A percentile compares a stretch with the other conserved stretches of the same genome.
Evolutionary conservation across 371 early-diverging fungal species (phyloP).

Genomic region (Batkoa obscura): DNA sequence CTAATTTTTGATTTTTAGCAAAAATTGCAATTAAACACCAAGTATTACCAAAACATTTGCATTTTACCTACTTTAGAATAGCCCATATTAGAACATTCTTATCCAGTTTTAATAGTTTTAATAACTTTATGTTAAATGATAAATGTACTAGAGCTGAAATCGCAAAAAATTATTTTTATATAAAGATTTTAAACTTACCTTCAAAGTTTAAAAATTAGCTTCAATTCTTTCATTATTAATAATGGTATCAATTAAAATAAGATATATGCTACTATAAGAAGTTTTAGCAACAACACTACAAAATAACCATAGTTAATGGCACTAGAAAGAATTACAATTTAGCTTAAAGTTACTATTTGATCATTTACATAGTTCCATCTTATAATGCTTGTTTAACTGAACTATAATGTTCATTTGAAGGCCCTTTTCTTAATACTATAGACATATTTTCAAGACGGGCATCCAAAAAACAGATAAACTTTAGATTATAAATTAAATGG

Average conservation of each 20-base stretch:
- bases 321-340: not conserved
- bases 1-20: too few species aligned
- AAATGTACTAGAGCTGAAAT: too few species aligned
- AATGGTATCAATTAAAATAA: not conserved
- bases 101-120: too few species aligned
- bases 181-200: too few species aligned
- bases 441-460: slow-evolving; percentile 1
- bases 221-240: too few species aligned
- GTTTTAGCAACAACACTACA: not conserved
- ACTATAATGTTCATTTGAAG: not conserved
- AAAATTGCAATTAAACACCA: too few species aligned
- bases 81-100: too few species aligned
- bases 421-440: slow-evolving; percentile 3
- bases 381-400: slow-evolving; percentile 1
- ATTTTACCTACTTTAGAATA: too few species aligned
- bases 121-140: too few species aligned
- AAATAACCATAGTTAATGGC: slow-evolving; percentile 4
- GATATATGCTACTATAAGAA: not conserved
- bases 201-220: too few species aligned
- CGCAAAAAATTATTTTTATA: too few species aligned
- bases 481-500: not conserved
- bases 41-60: too few species aligned
- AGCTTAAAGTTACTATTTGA: not conserved
- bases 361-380: slow-evolving; percentile 5
- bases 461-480: not conserved